A percentile compares a stretch with the other conserved stretches of the same genome.
Evolutionary conservation across 805 yeast species (phyloP).

Genomic region (Metschnikowia cerradonensis): DNA sequence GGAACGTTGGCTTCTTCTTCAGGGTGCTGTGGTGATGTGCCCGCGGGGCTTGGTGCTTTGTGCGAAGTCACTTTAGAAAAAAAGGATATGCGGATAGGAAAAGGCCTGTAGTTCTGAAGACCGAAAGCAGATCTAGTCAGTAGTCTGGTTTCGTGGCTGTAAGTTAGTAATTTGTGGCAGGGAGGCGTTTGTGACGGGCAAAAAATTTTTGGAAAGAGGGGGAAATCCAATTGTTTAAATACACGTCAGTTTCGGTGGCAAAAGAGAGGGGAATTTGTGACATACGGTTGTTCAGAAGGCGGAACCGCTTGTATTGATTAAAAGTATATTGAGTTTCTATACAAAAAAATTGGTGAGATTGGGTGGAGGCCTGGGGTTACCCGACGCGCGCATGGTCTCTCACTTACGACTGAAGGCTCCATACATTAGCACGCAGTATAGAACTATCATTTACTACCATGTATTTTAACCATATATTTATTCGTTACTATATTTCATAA

Average conservation of each 20-base stretch:
- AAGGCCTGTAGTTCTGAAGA: slow-evolving; percentile 5
- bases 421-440: not conserved
- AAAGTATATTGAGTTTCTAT: slow-evolving; percentile 1
- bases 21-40: slow-evolving; percentile 22
- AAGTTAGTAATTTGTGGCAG: slow-evolving; percentile 1
- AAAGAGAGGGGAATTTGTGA: not conserved
- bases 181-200: not conserved
- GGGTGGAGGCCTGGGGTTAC: slow-evolving; percentile 14
- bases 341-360: slow-evolving; percentile 12
- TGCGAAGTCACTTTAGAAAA: slow-evolving; percentile 33
- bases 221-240: not conserved
- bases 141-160: slow-evolving; percentile 26
- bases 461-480: not conserved
- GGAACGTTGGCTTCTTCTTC: slow-evolving; percentile 7
- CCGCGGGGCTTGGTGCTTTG: slow-evolving; percentile 36
- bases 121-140: slow-evolving; percentile 35
- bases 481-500: not conserved
- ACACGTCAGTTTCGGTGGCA: not conserved
- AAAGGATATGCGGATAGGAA: slow-evolving; percentile 1
- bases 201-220: not conserved
- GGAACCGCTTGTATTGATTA: slow-evolving; percentile 7
- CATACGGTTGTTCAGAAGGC: slow-evolving; percentile 5
- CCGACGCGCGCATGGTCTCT: slow-evolving; percentile 7
- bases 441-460: not conserved
- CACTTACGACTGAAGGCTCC: not conserved